These are phyloP conservation scores for Epithemia pelagica DNA, from an alignment of 108 stramenopile species.

Conservation along the genomic window DNA sequence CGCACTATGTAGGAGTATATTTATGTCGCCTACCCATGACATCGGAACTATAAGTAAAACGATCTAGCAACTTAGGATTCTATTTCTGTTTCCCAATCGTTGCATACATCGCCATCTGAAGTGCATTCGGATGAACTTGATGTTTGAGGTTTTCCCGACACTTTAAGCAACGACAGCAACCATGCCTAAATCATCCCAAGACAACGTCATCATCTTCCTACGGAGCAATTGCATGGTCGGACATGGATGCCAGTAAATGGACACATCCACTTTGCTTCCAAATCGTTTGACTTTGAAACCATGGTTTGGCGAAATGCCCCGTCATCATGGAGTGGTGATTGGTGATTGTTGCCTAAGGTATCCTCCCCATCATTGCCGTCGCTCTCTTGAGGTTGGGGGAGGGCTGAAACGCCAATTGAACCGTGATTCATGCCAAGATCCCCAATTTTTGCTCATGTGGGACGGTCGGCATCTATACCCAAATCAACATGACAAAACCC, in stretches of 20 bases:
- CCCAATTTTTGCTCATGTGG: conserved; percentile 89
- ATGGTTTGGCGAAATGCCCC: neutral
- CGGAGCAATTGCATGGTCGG: neutral
- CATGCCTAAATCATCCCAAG: neutral
- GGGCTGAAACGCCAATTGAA: conserved; percentile 46
- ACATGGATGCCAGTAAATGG: neutral
- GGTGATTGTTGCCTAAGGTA: neutral
- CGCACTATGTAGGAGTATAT: too few species aligned
- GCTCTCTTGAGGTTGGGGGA: neutral
- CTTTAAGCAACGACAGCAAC: too few species aligned
- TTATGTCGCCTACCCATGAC: too few species aligned
- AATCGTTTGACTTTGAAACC: neutral
- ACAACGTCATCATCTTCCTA: neutral
- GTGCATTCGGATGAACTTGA: too few species aligned
- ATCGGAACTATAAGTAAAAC: too few species aligned
- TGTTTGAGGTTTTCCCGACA: too few species aligned
- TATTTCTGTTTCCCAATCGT: too few species aligned
- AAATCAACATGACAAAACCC: conserved; percentile 86
- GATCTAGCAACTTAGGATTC: too few species aligned
- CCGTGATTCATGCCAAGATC: conserved; percentile 77
- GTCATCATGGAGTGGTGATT: neutral
- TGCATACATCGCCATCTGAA: too few species aligned
- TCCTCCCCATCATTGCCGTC: neutral
- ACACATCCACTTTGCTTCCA: neutral
- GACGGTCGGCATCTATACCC: conserved; percentile 91